phyloP scores from a whole-genome alignment of 257 asterid species.

The Lycium barbarum region DNA sequence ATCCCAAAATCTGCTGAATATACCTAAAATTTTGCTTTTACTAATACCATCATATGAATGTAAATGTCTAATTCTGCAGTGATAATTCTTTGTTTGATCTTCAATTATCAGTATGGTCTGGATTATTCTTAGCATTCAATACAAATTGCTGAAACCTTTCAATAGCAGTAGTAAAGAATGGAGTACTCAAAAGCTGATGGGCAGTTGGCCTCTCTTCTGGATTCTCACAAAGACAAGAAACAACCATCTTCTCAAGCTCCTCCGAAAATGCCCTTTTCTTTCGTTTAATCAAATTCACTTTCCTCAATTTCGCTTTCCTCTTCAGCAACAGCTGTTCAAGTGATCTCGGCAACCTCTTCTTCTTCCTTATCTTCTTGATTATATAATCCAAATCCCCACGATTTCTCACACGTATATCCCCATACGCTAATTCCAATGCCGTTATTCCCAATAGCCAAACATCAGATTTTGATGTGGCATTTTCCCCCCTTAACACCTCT shows the following conservation, averaged over 20 bases:
- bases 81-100: no score
- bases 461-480: slow-evolving; percentile 23
- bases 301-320: neutral
- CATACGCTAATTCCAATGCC: slow-evolving; percentile 37
- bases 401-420: neutral
- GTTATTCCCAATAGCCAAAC: slow-evolving; percentile 42
- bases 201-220: slow-evolving; percentile 32
- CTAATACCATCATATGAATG: neutral
- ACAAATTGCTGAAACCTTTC: neutral
- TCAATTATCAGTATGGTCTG: neutral
- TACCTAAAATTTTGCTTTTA: neutral
- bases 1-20: neutral
- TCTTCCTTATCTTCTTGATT: slow-evolving; percentile 3
- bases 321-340: neutral
- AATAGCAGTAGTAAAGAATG: neutral
- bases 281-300: neutral
- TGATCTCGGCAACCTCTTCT: slow-evolving; percentile 24
- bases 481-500: slow-evolving; percentile 11
- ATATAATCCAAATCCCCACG: neutral
- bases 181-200: slow-evolving; percentile 7
- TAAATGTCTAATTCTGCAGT: neutral
- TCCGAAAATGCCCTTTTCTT: neutral
- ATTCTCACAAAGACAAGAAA: slow-evolving; percentile 8
- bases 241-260: slow-evolving; percentile 28
- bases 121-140: neutral